Conservation (phyloP, 129 eudicot species). For the Flaveria bidentis region DNA sequence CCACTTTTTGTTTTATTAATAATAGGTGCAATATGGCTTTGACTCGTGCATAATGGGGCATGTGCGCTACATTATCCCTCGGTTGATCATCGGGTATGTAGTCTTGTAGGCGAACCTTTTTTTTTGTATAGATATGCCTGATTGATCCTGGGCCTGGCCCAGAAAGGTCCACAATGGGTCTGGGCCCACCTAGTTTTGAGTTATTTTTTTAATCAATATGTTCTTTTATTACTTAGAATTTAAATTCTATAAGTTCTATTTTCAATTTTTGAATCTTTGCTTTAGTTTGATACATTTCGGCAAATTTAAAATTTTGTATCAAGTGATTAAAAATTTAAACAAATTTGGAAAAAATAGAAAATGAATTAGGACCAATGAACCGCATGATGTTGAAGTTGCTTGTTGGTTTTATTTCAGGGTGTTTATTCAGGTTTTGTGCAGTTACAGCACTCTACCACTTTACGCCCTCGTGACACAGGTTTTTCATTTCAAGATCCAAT, state of each 20-base stretch:
- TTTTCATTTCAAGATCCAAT: slow-evolving; percentile 18
- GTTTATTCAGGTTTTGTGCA: slow-evolving; percentile 62
- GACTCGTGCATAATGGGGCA: slow-evolving; percentile 86
- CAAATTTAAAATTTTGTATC: too few species aligned
- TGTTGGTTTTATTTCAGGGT: slow-evolving; percentile 41
- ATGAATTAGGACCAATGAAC: not conserved
- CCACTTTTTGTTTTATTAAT: not conserved
- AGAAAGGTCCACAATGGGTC: too few species aligned
- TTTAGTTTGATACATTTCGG: not conserved
- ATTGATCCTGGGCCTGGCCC: not conserved
- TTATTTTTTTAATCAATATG: not conserved
- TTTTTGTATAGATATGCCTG: not conserved
- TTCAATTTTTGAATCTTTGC: not conserved
- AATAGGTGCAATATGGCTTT: slow-evolving; percentile 58
- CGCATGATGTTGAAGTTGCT: not conserved
- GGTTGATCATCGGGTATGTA: slow-evolving; percentile 71
- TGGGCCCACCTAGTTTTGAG: not conserved
- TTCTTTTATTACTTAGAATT: too few species aligned
- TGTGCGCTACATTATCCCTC: slow-evolving; percentile 59
- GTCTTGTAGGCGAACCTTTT: not conserved
- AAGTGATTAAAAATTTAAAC: too few species aligned
- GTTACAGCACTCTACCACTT: slow-evolving; percentile 78
- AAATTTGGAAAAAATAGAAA: too few species aligned
- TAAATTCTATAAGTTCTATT: not conserved
- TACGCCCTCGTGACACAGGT: slow-evolving; percentile 85